Evolutionary conservation across 495 filamentous ascomycete genomes (phyloP).

Genomic region (Podospora anserina): DNA sequence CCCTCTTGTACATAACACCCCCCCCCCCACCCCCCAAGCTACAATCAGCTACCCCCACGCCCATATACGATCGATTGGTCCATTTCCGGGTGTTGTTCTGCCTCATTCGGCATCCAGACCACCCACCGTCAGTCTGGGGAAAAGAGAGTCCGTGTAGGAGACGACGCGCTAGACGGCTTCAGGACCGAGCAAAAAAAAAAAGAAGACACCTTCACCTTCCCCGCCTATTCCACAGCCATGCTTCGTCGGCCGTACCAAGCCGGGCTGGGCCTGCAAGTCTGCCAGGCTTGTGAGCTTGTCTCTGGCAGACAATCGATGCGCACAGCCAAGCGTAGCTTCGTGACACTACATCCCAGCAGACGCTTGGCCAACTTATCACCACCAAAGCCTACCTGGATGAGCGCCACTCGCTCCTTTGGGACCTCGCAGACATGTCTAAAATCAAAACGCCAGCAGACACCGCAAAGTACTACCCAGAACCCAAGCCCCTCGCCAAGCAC

Average conservation of each 20-base stretch:
- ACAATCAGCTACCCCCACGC: neutral
- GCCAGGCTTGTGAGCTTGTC: conserved; percentile 30
- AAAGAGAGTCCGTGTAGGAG: neutral
- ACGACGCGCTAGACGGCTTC: neutral
- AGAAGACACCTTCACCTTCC: neutral
- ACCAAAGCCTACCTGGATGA: conserved; percentile 14
- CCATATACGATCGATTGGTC: neutral
- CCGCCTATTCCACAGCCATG: conserved; percentile 13
- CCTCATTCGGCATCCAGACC: neutral
- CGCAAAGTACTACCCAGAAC: conserved; percentile 10
- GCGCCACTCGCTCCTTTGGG: conserved; percentile 24
- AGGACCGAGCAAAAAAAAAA: neutral
- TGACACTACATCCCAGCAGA: conserved; percentile 22
- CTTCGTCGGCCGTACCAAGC: conserved; percentile 26
- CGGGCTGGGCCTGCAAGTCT: conserved; percentile 22
- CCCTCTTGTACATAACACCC: neutral
- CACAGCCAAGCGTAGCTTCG: conserved; percentile 25
- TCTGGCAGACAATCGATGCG: conserved; percentile 17
- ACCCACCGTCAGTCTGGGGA: neutral
- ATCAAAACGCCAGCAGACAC: conserved; percentile 21
- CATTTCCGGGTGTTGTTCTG: neutral
- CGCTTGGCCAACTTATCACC: conserved; percentile 20
- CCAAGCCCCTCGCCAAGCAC: conserved; percentile 12
- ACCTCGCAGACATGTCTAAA: conserved; percentile 25
- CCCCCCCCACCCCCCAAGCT: neutral